phyloP scores from a whole-genome alignment of 2,329 filamentous ascomycete genomes.

The Xylaria sp. region DNA sequence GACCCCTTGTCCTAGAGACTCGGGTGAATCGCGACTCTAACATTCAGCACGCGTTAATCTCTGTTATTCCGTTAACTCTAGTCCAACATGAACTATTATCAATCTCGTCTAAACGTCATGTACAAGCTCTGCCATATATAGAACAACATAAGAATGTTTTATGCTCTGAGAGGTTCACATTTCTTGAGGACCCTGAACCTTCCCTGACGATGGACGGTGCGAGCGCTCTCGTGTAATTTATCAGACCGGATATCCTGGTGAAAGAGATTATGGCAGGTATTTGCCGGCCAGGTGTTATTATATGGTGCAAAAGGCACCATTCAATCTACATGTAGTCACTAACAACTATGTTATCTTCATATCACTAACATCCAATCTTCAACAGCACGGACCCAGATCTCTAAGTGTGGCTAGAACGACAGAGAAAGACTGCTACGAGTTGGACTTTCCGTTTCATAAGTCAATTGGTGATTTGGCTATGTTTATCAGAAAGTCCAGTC shows the following conservation, averaged over 20 bases:
- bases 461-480: conserved; percentile 9
- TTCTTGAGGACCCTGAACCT: neutral
- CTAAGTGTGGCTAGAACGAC: conserved; percentile 8
- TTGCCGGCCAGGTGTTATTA: conserved; percentile 15
- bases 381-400: neutral
- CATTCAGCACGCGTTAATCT: neutral
- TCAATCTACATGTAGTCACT: neutral
- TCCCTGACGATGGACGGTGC: neutral
- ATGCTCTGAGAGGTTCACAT: neutral
- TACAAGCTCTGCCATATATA: neutral
- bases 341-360: neutral
- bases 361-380: neutral
- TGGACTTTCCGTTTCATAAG: conserved; percentile 14
- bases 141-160: neutral
- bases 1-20: neutral
- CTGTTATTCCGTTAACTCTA: neutral
- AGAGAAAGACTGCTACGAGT: conserved; percentile 4
- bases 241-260: neutral
- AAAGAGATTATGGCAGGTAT: conserved; percentile 5
- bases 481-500: conserved; percentile 12
- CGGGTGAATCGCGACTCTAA: neutral
- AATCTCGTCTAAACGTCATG: neutral
- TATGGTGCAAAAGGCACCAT: neutral
- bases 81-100: neutral
- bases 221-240: neutral